phyloP scores from a whole-genome alignment of 495 filamentous ascomycete species.

The Margaritispora aquatica region DNA sequence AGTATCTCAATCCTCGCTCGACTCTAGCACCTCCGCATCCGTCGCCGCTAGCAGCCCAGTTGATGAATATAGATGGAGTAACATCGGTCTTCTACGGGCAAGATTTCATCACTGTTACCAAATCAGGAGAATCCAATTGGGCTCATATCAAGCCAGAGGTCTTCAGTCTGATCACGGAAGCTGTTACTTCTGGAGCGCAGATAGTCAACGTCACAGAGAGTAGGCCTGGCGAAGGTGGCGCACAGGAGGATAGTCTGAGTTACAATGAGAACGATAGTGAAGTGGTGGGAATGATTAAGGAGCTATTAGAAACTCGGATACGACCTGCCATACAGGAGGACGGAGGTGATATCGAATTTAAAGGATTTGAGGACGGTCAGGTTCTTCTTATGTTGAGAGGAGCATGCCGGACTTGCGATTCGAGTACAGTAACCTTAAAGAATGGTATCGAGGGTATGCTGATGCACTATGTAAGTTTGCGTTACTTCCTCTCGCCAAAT shows the following conservation, averaged over 20 bases:
- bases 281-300: constrained; percentile 96
- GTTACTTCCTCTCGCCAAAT: neutral
- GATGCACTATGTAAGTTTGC: constrained; percentile 57
- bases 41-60: constrained; percentile 83
- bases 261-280: constrained; percentile 87
- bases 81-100: constrained; percentile 90
- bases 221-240: constrained; percentile 41
- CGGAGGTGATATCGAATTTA: constrained; percentile 92
- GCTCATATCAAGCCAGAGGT: constrained; percentile 92
- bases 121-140: constrained; percentile 82
- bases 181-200: constrained; percentile 71
- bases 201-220: constrained; percentile 71
- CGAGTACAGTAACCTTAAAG: constrained; percentile 88
- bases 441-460: constrained; percentile 98
- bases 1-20: constrained; percentile 83
- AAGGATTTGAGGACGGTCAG: constrained; percentile 80
- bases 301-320: constrained; percentile 93
- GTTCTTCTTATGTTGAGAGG: constrained; percentile 85
- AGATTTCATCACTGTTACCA: constrained; percentile 96
- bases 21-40: constrained; percentile 86
- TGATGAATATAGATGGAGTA: constrained; percentile 88
- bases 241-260: constrained; percentile 61
- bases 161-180: constrained; percentile 89
- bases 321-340: constrained; percentile 95
- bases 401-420: constrained; percentile 92